These are phyloP conservation scores for Pseudohalonectria lignicola DNA, from an alignment of 2,329 filamentous ascomycete genomes.

Conservation along the genomic window DNA sequence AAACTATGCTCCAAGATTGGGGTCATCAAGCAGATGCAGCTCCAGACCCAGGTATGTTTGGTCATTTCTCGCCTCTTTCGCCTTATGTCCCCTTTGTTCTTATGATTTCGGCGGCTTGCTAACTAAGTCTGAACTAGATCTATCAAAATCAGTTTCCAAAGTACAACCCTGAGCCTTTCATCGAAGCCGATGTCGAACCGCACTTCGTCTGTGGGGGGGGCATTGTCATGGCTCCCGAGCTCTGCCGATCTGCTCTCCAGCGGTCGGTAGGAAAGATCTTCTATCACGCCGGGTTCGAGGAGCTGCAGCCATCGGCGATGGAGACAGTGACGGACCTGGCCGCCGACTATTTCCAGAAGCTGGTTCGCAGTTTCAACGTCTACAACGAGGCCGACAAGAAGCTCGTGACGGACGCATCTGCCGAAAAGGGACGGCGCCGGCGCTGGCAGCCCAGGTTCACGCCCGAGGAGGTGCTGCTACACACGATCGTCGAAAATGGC, in stretches of 20 bases:
- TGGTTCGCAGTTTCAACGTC: conserved; percentile 66
- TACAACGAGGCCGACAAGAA: conserved; percentile 79
- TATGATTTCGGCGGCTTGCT: no score
- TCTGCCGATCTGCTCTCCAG: conserved; percentile 75
- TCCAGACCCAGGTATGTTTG: conserved; percentile 71
- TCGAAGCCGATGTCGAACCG: conserved; percentile 77
- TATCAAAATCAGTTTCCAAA: conserved; percentile 98
- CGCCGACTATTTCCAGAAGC: conserved; percentile 78
- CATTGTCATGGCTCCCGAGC: conserved; percentile 72
- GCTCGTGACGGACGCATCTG: conserved; percentile 31
- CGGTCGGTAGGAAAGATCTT: conserved; percentile 90
- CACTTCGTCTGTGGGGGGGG: conserved; percentile 84
- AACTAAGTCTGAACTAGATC: no score
- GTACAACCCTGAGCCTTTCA: conserved; percentile 81
- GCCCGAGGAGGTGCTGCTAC: conserved; percentile 75
- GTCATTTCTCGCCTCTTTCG: no score
- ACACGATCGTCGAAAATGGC: conserved; percentile 76
- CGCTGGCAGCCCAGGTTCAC: conserved; percentile 57
- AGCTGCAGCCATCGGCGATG: conserved; percentile 88
- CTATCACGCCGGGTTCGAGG: conserved; percentile 93
- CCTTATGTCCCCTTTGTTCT: background rate
- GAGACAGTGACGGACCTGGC: conserved; percentile 86
- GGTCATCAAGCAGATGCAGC: conserved; percentile 98
- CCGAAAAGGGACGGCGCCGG: conserved; percentile 27
- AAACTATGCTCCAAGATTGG: conserved; percentile 95